Base-by-base conservation (phyloP, 805 yeast genomes). In the Cyberlindnera mycetangii region DNA sequence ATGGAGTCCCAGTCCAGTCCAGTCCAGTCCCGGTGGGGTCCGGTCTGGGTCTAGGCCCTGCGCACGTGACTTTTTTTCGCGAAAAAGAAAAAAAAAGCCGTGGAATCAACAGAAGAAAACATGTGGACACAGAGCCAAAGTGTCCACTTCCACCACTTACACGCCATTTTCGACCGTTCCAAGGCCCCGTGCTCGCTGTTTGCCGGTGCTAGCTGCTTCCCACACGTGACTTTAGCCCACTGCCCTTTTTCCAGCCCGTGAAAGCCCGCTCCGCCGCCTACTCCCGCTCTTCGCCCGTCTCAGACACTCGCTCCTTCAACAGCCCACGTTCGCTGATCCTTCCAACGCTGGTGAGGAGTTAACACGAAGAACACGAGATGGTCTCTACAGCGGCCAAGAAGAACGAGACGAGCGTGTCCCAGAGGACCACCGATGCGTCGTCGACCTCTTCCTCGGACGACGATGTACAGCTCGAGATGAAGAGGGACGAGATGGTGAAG, bases 331-430 rank as follows among this genome's bases (percentile, higher is more conserved):
- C n/a, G n/a, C n/a, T n/a, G n/a, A n/a, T n/a, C n/a, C n/a, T n/a
- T n/a, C n/a, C n/a, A n/a, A n/a, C n/a, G n/a, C n/a, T n/a, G n/a
- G n/a, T n/a, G n/a, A n/a, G n/a, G n/a, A n/a, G n/a, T n/a, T n/a
- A n/a, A n/a, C n/a, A n/a, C n/a, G n/a, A n/a, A 5, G 14, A 25
- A 10, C 28, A 25, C 28, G 12, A 24, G 14, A 47, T 38, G 48
- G 4, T 32, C 10, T 37, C 45, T 19, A 32, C 52, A 9, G n/a
- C 46, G 5, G n/a, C 31, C 3, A 31, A 41, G 41, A 46, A 46
- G 41, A 37, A 44, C 41, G 52, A 46, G 38, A 49, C 52, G 5
- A 21, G 17, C 5, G 48, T 44, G 16, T n/a, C 41, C 4, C 47
- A 46, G 21, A 40, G 52, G 37, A 4, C 14, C 17, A 24, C 44